These are phyloP conservation scores for Catenaria anguillulae DNA, from an alignment of 371 early-diverging fungal species.

Conservation along the genomic window DNA sequence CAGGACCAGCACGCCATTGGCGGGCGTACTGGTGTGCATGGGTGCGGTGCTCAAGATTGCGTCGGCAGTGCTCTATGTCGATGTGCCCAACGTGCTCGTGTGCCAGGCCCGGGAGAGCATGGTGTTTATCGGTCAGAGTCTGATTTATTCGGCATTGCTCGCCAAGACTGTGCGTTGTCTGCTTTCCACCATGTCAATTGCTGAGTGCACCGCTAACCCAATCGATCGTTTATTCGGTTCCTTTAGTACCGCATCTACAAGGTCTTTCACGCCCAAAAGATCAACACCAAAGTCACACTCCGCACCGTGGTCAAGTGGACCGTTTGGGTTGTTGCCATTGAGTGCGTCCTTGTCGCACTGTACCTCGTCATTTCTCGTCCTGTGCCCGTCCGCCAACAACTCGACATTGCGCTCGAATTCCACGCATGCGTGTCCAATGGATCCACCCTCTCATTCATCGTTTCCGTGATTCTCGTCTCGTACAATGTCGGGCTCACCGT, in stretches of 20 bases:
- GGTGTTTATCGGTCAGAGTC: neutral
- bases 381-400: neutral
- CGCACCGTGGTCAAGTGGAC: neutral
- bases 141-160: neutral
- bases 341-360: too few relatives aligned
- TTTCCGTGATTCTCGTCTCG: too few relatives aligned
- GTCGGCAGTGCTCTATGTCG: neutral
- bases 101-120: neutral
- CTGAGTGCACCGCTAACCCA: too few relatives aligned
- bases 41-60: neutral
- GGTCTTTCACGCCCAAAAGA: neutral
- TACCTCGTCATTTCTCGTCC: too few relatives aligned
- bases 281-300: neutral
- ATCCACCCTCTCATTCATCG: neutral
- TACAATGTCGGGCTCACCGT: neutral
- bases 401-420: neutral
- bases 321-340: too few relatives aligned
- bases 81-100: neutral
- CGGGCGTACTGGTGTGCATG: neutral
- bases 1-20: neutral
- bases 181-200: too few relatives aligned
- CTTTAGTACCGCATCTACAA: neutral
- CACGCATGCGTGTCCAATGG: too few relatives aligned
- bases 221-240: neutral
- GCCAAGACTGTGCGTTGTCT: neutral